Evolutionary conservation across 176 grass and related monocot genomes (phyloP).

Genomic region (Triticum timopheevii): DNA sequence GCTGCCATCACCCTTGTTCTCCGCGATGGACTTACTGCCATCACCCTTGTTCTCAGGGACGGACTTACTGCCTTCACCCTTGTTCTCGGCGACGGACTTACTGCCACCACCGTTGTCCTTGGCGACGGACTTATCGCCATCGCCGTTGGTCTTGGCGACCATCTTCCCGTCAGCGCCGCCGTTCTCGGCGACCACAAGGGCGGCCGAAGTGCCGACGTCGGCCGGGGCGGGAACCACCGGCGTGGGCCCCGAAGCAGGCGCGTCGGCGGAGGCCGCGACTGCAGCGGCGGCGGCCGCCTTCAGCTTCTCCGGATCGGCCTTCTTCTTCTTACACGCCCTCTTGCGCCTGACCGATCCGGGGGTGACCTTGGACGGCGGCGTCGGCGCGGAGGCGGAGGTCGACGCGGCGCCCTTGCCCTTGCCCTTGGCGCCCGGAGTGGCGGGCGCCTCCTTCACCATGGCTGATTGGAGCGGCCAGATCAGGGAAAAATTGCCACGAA

Average conservation of each 20-base stretch:
- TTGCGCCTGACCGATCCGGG: not conserved
- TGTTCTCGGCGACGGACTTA: not conserved
- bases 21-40: not conserved
- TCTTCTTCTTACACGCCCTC: constrained; percentile 20
- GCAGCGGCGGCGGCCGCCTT: not conserved
- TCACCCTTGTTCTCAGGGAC: not conserved
- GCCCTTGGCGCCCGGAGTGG: constrained; percentile 4
- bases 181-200: not conserved
- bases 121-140: not conserved
- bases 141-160: not conserved
- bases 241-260: constrained; percentile 9
- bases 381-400: not conserved
- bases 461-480: constrained; percentile 1
- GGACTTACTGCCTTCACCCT: not conserved
- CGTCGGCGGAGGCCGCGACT: not conserved
- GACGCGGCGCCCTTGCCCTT: constrained; percentile 28
- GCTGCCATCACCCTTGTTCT: not conserved
- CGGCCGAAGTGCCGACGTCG: not conserved
- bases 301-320: constrained; percentile 20
- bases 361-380: constrained; percentile 12
- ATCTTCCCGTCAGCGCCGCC: not conserved
- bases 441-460: constrained; percentile 45
- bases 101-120: not conserved
- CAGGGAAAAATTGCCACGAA: not conserved
- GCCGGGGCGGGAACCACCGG: not conserved